Conservation (phyloP, 1,139 yeast species). For the Candida buenavistaensis region DNA sequence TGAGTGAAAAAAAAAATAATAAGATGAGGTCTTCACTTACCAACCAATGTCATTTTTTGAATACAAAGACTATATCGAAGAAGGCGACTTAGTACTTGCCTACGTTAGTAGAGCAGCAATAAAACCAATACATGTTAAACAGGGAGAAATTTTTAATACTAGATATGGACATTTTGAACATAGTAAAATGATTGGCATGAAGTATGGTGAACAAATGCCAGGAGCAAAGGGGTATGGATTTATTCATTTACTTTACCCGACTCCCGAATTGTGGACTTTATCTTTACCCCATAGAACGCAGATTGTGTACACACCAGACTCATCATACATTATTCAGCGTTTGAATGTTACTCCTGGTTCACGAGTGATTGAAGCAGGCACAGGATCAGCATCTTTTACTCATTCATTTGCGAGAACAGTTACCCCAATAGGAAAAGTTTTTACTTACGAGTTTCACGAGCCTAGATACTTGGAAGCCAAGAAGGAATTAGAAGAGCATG, state of each 20-base stretch:
- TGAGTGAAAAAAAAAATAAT: conserved; percentile 3
- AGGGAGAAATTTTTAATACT: conserved; percentile 69
- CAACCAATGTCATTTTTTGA: conserved; percentile 41
- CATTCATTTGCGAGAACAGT: conserved; percentile 89
- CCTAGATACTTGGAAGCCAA: conserved; percentile 79
- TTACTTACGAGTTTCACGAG: conserved; percentile 89
- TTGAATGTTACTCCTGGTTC: conserved; percentile 73
- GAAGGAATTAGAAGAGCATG: conserved; percentile 73
- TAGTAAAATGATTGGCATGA: conserved; percentile 74
- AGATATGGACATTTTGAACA: conserved; percentile 89
- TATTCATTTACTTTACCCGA: conserved; percentile 83
- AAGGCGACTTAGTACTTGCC: conserved; percentile 83
- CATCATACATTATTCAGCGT: conserved; percentile 85
- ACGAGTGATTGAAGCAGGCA: conserved; percentile 92
- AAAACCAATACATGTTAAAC: conserved; percentile 67
- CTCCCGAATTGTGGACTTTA: conserved; percentile 94
- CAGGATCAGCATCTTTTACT: conserved; percentile 95
- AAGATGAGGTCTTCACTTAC: conserved; percentile 4
- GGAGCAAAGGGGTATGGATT: conserved; percentile 82
- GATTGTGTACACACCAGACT: conserved; percentile 94
- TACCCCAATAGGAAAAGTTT: conserved; percentile 60
- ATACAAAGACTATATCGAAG: conserved; percentile 64
- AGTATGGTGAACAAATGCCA: conserved; percentile 84
- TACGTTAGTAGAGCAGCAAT: conserved; percentile 80
- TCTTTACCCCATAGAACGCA: conserved; percentile 97